Evolutionary conservation across 2,329 filamentous ascomycete species (phyloP).

Genomic region (Microsporum audouinii): DNA sequence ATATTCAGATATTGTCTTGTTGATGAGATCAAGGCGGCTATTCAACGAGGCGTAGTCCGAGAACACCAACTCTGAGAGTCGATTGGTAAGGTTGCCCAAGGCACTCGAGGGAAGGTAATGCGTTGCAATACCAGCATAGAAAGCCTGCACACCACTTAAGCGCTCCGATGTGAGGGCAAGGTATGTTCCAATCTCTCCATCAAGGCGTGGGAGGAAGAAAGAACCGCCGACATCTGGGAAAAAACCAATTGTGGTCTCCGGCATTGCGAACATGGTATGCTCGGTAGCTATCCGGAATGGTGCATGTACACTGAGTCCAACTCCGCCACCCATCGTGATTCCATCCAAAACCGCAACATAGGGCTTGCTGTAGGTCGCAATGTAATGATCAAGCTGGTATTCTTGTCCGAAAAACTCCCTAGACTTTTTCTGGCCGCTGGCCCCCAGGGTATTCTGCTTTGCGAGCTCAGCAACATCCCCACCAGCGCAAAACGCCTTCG

Average conservation of each 20-base stretch:
- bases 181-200: constrained; percentile 79
- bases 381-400: constrained; percentile 91
- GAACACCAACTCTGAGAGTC: constrained; percentile 82
- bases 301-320: constrained; percentile 86
- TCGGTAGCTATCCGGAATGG: constrained; percentile 96
- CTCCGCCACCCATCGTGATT: constrained; percentile 95
- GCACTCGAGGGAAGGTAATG: constrained; percentile 92
- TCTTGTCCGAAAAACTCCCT: constrained; percentile 83
- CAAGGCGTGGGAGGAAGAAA: constrained; percentile 86
- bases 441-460: constrained; percentile 53
- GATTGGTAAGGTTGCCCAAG: constrained; percentile 66
- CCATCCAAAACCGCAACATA: constrained; percentile 95
- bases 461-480: constrained; percentile 80
- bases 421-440: constrained; percentile 61
- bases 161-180: constrained; percentile 82
- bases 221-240: constrained; percentile 96
- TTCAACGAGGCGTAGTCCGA: constrained; percentile 57
- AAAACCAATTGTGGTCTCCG: constrained; percentile 95
- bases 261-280: constrained; percentile 93
- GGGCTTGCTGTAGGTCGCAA: constrained; percentile 86
- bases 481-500: constrained; percentile 80
- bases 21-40: constrained; percentile 60
- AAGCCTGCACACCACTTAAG: constrained; percentile 70
- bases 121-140: constrained; percentile 85
- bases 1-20: constrained; percentile 85